These are phyloP conservation scores for Cercospora beticola DNA, from an alignment of 2,329 filamentous ascomycete genomes.

Conservation along the genomic window DNA sequence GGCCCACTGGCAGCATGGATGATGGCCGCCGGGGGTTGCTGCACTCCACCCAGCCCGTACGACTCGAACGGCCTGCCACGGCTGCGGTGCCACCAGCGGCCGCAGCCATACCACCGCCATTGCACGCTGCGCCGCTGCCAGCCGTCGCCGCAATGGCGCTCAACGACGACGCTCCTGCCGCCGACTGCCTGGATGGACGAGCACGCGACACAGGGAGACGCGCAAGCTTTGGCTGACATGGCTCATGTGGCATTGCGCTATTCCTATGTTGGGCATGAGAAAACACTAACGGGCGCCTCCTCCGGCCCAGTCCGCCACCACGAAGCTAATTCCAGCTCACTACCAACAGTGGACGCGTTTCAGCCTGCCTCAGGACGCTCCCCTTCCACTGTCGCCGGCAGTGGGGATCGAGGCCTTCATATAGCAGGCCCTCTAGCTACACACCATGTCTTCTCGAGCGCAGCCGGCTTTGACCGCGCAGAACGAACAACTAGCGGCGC, in stretches of 20 bases:
- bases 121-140: not conserved
- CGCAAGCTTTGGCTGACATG: slow-evolving; percentile 4
- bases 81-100: not conserved
- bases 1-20: not conserved
- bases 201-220: not conserved
- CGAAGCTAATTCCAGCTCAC: not conserved
- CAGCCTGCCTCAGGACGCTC: not conserved
- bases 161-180: not conserved
- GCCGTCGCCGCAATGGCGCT: not conserved
- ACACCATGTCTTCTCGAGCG: not conserved
- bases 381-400: not conserved
- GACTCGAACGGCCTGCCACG: not conserved
- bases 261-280: not conserved
- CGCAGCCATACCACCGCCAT: not conserved
- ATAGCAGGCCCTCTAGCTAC: not conserved
- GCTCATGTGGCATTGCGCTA: not conserved
- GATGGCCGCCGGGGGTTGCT: not conserved
- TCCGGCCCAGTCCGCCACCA: not conserved
- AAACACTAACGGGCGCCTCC: not conserved
- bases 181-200: not conserved
- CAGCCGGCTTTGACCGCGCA: not conserved
- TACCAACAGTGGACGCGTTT: not conserved
- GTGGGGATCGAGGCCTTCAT: not conserved
- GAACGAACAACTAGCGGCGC: not conserved
- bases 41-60: not conserved